Conservation (phyloP, 2,329 filamentous ascomycete species). For the Colletotrichum scovillei region DNA sequence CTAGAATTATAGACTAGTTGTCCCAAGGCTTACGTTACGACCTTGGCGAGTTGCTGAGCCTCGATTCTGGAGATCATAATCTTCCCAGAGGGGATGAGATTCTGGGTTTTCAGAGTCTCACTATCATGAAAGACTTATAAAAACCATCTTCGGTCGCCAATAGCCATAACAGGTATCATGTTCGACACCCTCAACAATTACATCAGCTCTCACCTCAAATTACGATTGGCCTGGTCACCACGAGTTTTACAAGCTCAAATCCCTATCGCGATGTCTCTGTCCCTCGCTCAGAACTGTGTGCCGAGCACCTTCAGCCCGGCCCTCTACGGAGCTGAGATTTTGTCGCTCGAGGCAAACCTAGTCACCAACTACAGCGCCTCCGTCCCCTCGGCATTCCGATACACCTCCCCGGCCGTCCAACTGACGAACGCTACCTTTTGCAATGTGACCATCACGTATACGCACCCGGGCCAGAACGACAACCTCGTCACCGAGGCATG, state of each 20-base stretch:
- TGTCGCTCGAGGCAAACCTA: slow-evolving; percentile 24
- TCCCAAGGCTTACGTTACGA: too few relatives aligned
- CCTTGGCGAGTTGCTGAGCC: too few relatives aligned
- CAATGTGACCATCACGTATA: slow-evolving; percentile 17
- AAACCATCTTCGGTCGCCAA: too few relatives aligned
- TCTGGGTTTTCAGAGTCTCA: too few relatives aligned
- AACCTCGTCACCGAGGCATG: slow-evolving; percentile 40
- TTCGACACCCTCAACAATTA: too few relatives aligned
- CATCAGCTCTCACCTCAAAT: background rate
- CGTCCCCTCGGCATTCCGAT: slow-evolving; percentile 11
- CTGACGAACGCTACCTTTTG: slow-evolving; percentile 30
- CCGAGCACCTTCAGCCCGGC: background rate
- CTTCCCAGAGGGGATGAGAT: too few relatives aligned
- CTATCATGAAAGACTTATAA: too few relatives aligned
- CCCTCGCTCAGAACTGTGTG: background rate
- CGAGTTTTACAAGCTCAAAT: background rate
- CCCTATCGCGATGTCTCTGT: background rate
- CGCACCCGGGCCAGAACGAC: slow-evolving; percentile 34
- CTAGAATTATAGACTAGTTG: too few relatives aligned
- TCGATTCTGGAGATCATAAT: too few relatives aligned
- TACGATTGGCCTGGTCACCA: background rate
- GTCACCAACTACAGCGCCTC: slow-evolving; percentile 35
- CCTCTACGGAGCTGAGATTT: slow-evolving; percentile 33
- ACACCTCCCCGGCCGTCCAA: slow-evolving; percentile 24
- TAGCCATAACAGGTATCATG: too few relatives aligned